Conservation (phyloP, 306 rosid genomes). For the Fagus sylvatica region DNA sequence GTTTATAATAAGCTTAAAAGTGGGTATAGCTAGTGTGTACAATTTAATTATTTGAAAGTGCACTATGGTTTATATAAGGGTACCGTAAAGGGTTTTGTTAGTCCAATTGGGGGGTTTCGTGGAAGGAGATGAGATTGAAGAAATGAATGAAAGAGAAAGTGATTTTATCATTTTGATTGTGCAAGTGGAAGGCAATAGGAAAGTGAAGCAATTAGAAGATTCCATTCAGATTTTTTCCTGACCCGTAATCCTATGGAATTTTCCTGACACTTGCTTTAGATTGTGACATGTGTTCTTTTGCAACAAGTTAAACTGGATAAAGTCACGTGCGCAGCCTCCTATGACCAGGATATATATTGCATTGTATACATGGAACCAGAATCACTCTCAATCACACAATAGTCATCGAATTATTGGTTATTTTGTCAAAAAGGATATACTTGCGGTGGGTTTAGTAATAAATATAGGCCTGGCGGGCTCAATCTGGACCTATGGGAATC, state of each 20-base stretch:
- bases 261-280: background rate
- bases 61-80: constrained; percentile 10
- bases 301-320: background rate
- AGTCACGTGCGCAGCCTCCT: constrained; percentile 41
- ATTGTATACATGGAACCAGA: background rate
- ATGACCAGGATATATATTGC: constrained; percentile 10
- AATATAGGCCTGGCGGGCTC: too few relatives aligned
- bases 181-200: constrained; percentile 16
- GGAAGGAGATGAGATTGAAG: constrained; percentile 16
- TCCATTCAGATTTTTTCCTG: constrained; percentile 13
- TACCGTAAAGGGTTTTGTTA: constrained; percentile 13
- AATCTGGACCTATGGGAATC: too few relatives aligned
- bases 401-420: background rate
- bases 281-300: background rate
- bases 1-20: background rate
- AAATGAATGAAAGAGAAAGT: background rate
- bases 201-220: constrained; percentile 10
- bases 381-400: too few relatives aligned
- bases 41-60: too few relatives aligned
- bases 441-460: too few relatives aligned
- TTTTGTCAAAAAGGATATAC: too few relatives aligned
- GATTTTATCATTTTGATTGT: background rate
- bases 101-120: constrained; percentile 15
- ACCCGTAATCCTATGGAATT: constrained; percentile 20
- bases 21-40: too few relatives aligned